A percentile compares a stretch with the other conserved stretches of the same genome.
Conservation (phyloP, 805 yeast genomes). For the Saccharomycopsis javanensis region DNA sequence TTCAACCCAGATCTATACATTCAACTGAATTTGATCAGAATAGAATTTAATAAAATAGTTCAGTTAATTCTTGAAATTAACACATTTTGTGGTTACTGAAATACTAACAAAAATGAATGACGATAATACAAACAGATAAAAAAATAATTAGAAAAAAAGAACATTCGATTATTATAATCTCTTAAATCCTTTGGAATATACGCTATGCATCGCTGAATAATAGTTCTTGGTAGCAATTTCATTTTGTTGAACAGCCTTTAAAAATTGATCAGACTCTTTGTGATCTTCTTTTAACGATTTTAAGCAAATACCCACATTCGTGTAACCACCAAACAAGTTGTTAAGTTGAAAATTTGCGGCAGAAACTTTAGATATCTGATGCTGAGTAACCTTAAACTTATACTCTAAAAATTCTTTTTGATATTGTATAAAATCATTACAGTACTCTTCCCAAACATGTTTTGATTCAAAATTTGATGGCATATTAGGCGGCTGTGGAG, state of each 20-base stretch:
- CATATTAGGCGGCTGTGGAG: not conserved
- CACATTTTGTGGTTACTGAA: no score
- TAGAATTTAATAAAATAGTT: no score
- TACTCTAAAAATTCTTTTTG: not conserved
- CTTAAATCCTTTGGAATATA: not conserved
- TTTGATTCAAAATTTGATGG: not conserved
- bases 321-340: not conserved
- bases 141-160: not conserved
- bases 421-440: not conserved
- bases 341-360: conserved; percentile 1
- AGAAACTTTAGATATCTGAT: not conserved
- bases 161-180: not conserved
- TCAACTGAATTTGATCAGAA: not conserved
- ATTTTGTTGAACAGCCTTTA: not conserved
- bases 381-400: not conserved
- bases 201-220: not conserved
- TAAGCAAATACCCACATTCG: not conserved
- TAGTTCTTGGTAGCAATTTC: not conserved
- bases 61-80: no score
- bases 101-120: no score
- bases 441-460: not conserved
- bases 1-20: no score
- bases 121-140: no score
- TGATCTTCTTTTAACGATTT: not conserved
- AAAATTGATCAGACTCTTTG: not conserved